Base-by-base conservation (phyloP, 2,329 filamentous ascomycete species). In the Didymella lethalis region DNA sequence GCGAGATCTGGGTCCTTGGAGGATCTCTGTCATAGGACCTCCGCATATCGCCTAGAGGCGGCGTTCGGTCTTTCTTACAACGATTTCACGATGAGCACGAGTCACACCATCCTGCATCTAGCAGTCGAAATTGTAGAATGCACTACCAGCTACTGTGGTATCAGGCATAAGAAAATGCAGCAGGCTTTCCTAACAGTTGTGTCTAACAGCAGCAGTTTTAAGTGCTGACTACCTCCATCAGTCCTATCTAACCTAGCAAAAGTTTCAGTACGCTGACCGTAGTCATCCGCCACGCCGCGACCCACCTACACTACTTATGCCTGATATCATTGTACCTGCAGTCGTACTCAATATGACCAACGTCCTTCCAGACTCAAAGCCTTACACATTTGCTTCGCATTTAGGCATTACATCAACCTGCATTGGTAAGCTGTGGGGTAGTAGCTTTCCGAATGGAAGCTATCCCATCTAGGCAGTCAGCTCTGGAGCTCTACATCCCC, bases 1-100 rank as follows among this genome's bases (percentile, higher is more conserved):
- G 95, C 4, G 91, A 98, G 78, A 84, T 98, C 66, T 96, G 92
- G 92, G 84, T 93, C 36, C 72, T 91, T 59, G 86, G 86, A 64
- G 83, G 82, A 4, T 85, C 89, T 25, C 70, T 89, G 58, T 48
- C 50, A 20, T 59, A 47, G 20, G 4, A 11, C 8, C 5, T 23
- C 4, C 38, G 46, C 11, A 46, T 34, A 32, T 11, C 8, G 14
- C 6, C 16, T 26, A 23, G 11, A 10, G 11, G 23, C 23, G 23
- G 7, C 10, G 25, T 44, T 47, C 43, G 29, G 36, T 18, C 11
- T 29, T 36, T 32, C 2, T 11, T 31, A 14, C 12, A 16, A 46
- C 25, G 29, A 38, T 4, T 32, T 40, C 18, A 43, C 34, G 11
- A 29, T 40, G 18, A 38, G 12, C 7, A 45, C 18, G 38, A 31